Conservation (phyloP, 2,329 filamentous ascomycete species). For the Aspergillus sp. region DNA sequence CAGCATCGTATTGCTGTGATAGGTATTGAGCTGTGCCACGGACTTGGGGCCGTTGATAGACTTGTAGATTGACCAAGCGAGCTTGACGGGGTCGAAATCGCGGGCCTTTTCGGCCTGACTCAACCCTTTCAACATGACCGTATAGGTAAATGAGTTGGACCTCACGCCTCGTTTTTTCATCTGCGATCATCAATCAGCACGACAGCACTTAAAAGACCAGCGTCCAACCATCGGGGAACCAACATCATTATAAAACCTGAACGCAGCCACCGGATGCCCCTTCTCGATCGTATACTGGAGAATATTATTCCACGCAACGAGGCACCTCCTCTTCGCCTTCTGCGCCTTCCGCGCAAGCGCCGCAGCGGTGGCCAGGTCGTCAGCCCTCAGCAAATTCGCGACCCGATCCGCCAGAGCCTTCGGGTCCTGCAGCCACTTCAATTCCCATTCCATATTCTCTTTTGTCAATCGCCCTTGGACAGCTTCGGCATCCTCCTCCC, state of each 20-base stretch:
- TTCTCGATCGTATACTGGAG: slow-evolving; percentile 61
- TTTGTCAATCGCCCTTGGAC: not conserved
- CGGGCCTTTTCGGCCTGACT: slow-evolving; percentile 47
- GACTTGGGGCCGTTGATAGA: slow-evolving; percentile 57
- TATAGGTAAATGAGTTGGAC: slow-evolving; percentile 76
- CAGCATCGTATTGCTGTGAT: slow-evolving; percentile 83
- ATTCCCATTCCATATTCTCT: slow-evolving; percentile 38
- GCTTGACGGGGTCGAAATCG: slow-evolving; percentile 50
- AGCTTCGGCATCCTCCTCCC: not conserved
- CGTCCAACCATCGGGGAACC: slow-evolving; percentile 12
- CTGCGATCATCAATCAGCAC: slow-evolving; percentile 32
- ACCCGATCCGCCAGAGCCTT: slow-evolving; percentile 63
- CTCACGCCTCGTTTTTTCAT: slow-evolving; percentile 90
- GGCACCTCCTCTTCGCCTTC: slow-evolving; percentile 54
- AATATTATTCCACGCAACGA: slow-evolving; percentile 81
- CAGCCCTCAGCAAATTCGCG: slow-evolving; percentile 47
- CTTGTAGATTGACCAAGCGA: slow-evolving; percentile 68
- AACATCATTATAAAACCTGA: slow-evolving; percentile 85
- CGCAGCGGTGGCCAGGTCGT: slow-evolving; percentile 57
- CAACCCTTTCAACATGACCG: slow-evolving; percentile 69
- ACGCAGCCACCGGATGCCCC: slow-evolving; percentile 51
- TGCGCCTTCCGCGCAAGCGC: slow-evolving; percentile 55
- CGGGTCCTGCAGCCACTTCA: slow-evolving; percentile 59
- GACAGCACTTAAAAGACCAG: not conserved
- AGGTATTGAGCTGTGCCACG: slow-evolving; percentile 60